Conservation (phyloP, 2,329 filamentous ascomycete genomes). For the Trichoderma lentiforme region DNA sequence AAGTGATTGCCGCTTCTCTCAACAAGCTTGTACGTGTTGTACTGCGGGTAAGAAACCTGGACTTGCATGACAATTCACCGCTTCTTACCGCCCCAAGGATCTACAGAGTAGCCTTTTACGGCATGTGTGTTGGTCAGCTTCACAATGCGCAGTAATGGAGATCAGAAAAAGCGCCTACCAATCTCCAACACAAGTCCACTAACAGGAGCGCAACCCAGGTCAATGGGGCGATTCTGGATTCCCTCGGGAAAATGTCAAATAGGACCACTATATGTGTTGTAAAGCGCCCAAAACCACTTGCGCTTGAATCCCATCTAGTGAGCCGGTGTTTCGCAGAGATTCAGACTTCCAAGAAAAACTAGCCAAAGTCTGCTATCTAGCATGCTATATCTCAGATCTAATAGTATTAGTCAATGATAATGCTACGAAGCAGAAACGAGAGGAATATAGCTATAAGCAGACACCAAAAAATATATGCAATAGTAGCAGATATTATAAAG, state of each 20-base stretch:
- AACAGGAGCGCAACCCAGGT: not conserved
- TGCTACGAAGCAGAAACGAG: not conserved
- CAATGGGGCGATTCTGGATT: not conserved
- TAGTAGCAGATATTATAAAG: not conserved
- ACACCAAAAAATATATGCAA: not conserved
- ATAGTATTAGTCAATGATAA: not conserved
- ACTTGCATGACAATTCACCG: not conserved
- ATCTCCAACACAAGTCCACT: slow-evolving; percentile 17
- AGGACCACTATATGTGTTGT: not conserved
- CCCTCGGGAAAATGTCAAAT: not conserved
- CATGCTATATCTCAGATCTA: not conserved
- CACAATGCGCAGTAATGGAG: not conserved
- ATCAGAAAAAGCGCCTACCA: slow-evolving; percentile 5
- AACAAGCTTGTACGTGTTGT: not conserved
- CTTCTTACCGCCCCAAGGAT: not conserved
- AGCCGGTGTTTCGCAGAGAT: not conserved
- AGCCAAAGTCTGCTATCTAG: not conserved
- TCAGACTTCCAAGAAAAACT: not conserved
- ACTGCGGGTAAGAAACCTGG: not conserved
- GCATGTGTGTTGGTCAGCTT: not conserved
- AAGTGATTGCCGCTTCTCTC: not conserved
- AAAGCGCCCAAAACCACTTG: not conserved
- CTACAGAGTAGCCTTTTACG: not conserved
- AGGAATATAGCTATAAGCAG: not conserved
- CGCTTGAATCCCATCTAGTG: not conserved